phyloP scores from a whole-genome alignment of 768 basidiomycete species.

The Tylopilus intermedius region DNA sequence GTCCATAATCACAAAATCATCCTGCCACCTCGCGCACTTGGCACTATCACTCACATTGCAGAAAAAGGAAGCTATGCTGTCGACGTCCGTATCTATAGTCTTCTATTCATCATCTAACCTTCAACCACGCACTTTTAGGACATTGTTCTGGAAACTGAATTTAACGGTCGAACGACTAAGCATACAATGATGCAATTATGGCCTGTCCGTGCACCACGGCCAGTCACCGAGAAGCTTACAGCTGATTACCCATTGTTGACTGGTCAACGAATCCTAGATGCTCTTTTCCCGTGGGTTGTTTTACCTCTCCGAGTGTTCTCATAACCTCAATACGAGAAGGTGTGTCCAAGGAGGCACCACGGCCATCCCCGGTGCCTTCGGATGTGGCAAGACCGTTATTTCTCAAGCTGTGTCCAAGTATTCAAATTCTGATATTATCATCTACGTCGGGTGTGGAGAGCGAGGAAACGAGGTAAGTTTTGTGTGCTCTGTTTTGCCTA shows the following conservation, averaged over 20 bases:
- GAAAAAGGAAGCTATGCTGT: slow-evolving; percentile 93
- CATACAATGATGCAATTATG: slow-evolving; percentile 98
- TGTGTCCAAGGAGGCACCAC: slow-evolving; percentile 96
- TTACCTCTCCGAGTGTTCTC: not conserved
- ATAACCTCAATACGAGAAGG: slow-evolving; percentile 32
- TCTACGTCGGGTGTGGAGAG: slow-evolving; percentile 99
- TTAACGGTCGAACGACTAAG: slow-evolving; percentile 88
- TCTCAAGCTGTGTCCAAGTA: slow-evolving; percentile 97
- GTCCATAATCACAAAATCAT: slow-evolving; percentile 97
- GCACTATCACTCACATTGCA: slow-evolving; percentile 89
- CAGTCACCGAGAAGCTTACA: slow-evolving; percentile 91
- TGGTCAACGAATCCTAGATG: slow-evolving; percentile 95
- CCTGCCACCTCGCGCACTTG: slow-evolving; percentile 89
- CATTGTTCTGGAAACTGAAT: slow-evolving; percentile 93
- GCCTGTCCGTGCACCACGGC: slow-evolving; percentile 97
- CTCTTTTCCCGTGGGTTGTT: slow-evolving; percentile 81
- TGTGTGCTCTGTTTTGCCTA: slow-evolving; percentile 33
- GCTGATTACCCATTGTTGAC: slow-evolving; percentile 90
- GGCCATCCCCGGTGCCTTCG: slow-evolving; percentile 98
- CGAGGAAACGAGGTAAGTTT: slow-evolving; percentile 85
- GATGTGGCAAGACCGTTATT: slow-evolving; percentile 98
- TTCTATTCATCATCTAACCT: not conserved
- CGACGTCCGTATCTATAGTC: slow-evolving; percentile 50
- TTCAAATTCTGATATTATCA: slow-evolving; percentile 98
- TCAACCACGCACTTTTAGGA: slow-evolving; percentile 49